Base-by-base conservation (phyloP, 202 grass and related monocot genomes). In the Musa balbisiana region DNA sequence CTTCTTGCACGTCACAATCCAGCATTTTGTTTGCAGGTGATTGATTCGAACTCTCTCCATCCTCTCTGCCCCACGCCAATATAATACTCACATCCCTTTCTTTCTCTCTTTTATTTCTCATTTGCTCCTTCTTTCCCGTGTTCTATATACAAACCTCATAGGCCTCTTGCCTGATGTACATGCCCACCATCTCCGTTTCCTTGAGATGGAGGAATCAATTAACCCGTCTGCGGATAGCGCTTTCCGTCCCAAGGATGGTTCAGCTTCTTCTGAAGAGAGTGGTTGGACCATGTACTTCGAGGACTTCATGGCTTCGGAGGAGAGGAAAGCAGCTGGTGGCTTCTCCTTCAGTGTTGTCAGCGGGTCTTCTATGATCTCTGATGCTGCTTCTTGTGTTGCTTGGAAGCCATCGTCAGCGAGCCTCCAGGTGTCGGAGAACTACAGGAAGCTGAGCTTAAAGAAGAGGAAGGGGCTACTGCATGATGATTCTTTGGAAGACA, bases 401-500 rank as follows among this genome's bases (percentile, higher is more conserved):
- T 53, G 67, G 52, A 50, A 73, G 27, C 63, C 20, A 52, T n/a
- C 71, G 21, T 43, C 59, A 12, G 50, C 67, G 49, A 15, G 73
- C 17, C 81, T 82, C 0, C 56, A 62, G 9, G 71, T 51, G 67
- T 80, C 82, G 0, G 49, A 52, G 60, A 85, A 27, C 73, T 88
- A 72, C 78, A 88, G 66, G 58, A 90, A 63, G 76, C 55, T 94
- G 16, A 94, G 67, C 67, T 82, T 92, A 53, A 94, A 88, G 85
- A 92, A 82, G 73, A 89, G 85, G 49, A 80, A 73, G 79, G 68
- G 77, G 15, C 74, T 94, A 22, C 56, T 84, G 14, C 83, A 88
- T 83, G 91, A 98, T 73, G 94, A 88, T 83, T 82, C 90, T 65
- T 70, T 94, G 72, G 87, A 92, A 74, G 95, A 99, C 75, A 99